Base-by-base conservation (phyloP, 1,139 yeast species). In the Oligophagozyma castellii region DNA sequence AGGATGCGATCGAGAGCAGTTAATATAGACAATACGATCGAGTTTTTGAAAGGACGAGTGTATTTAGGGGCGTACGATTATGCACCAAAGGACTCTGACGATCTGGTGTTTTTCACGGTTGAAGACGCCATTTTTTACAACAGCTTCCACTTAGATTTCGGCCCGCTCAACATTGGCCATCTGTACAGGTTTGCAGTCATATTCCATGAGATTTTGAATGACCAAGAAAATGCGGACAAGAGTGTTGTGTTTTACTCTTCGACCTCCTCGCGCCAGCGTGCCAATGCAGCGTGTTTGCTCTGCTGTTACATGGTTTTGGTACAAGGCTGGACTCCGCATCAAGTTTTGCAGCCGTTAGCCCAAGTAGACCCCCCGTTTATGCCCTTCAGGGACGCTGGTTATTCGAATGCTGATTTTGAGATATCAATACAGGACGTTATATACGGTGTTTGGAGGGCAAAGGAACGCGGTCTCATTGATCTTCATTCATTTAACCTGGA, bases 251-350 rank as follows among this genome's bases (percentile, higher is more conserved):
- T 86, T 42, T 89, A 83, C 55, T 81, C 95, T 12, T 66, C 83
- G 3, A 73, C 89, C 0, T 73, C 79, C 23, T 71, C 94, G 2
- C 73, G 80, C 40, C 77, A 76, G 43, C 59, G 98, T 43, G 75
- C 96, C 7, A 89, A 92, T 49, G 93, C 96, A 11, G 96, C 96
- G 3, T 84, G 96, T 55, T 63, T 89, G 38, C 62, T 89, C 32
- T 81, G 95, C 41, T 83, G 96, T 47, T 89, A 89, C 55, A 84
- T 89, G 96, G 75, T 89, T 1, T 60, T 89, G 36, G 86, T 89
- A 12, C 98, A 89, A 53, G 77, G 86, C 12, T 89, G 98, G 98
- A 84, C 95, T 1, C 98, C 98, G 0, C 98, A 89, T 54, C 89
- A 89, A 53, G 98, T 89, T 0, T 61, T 89, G 39, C 95, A 93